These are phyloP conservation scores for Novymonas esmeraldas DNA, from an alignment of 208 protist species.

Conservation along the genomic window DNA sequence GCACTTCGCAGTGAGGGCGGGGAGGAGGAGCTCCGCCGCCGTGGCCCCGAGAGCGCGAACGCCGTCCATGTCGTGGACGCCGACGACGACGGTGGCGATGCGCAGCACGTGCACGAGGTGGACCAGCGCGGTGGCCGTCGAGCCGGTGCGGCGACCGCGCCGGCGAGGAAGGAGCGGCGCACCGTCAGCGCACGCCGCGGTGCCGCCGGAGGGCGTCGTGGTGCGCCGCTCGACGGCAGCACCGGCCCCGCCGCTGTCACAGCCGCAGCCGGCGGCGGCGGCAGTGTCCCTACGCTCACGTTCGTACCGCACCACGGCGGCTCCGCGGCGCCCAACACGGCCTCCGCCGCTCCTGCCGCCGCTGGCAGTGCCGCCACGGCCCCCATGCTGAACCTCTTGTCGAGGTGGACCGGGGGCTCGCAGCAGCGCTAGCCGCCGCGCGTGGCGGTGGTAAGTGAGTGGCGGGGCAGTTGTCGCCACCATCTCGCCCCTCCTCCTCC, in stretches of 20 bases:
- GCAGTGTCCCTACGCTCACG: slow-evolving; percentile 19
- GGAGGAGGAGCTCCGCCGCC: background rate
- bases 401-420: slow-evolving; percentile 35
- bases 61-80: background rate
- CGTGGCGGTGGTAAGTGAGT: too few relatives aligned
- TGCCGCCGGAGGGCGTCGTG: background rate
- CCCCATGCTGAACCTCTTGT: slow-evolving; percentile 34
- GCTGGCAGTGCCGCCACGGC: background rate
- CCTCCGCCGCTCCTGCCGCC: background rate
- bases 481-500: too few relatives aligned
- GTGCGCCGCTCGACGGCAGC: background rate
- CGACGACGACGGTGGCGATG: background rate
- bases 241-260: background rate
- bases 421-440: background rate
- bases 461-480: too few relatives aligned
- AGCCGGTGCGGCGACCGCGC: background rate
- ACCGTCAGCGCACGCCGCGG: slow-evolving; percentile 15
- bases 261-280: background rate
- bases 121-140: background rate
- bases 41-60: background rate
- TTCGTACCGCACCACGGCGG: slow-evolving; percentile 17
- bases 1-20: background rate
- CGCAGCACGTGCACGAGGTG: background rate
- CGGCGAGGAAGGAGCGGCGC: slow-evolving; percentile 17
- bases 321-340: background rate